Evolutionary conservation across 305 asterid species (phyloP).

Genomic region (Fraxinus greggii): DNA sequence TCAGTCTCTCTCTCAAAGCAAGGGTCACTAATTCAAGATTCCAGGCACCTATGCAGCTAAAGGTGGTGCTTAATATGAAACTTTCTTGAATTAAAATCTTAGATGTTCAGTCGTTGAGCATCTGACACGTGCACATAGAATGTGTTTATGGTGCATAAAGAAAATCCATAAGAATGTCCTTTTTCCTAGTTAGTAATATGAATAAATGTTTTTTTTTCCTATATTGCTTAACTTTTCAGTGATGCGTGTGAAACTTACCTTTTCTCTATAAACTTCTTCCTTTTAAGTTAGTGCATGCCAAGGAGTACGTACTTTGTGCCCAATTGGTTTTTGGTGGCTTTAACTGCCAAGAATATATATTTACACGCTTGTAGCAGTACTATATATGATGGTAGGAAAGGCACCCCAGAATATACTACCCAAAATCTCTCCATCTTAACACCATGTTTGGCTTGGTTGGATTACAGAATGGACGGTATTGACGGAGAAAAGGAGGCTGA

Average conservation of each 20-base stretch:
- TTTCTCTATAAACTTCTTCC: slow-evolving; percentile 7
- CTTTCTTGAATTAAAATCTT: slow-evolving; percentile 16
- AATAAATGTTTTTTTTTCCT: slow-evolving; percentile 13
- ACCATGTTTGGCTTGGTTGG: not conserved
- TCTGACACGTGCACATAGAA: not conserved
- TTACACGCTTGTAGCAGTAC: not conserved
- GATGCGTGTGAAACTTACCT: not conserved
- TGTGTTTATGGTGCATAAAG: not conserved
- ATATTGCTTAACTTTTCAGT: not conserved
- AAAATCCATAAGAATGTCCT: slow-evolving; percentile 5
- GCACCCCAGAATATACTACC: not conserved
- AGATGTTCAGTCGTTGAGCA: not conserved
- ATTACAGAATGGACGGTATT: not conserved
- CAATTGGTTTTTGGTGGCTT: not conserved
- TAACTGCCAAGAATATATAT: not conserved
- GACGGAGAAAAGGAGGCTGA: not conserved
- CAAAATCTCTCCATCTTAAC: not conserved
- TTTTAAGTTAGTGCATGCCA: not conserved
- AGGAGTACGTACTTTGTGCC: not conserved
- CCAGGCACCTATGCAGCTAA: slow-evolving; percentile 13
- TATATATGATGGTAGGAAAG: not conserved
- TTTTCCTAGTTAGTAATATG: not conserved
- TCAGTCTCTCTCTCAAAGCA: slow-evolving; percentile 29
- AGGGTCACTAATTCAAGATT: slow-evolving; percentile 37
- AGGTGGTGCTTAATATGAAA: slow-evolving; percentile 14